Conservation (phyloP, 139 green algal genomes). For the Medakamo hakoo region DNA sequence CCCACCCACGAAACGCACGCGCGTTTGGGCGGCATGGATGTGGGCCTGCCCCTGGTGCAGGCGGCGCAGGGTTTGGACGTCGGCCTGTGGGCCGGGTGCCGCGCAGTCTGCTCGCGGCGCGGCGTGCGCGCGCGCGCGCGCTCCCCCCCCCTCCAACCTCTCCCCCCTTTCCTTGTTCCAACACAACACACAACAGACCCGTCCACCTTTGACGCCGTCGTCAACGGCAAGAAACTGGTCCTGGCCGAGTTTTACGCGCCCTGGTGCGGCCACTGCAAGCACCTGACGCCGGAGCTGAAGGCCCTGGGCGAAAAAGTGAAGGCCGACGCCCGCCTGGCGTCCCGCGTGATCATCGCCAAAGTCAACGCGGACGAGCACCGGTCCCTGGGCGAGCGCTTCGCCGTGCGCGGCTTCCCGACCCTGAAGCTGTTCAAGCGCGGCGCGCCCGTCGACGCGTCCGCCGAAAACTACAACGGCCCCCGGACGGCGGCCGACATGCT, state of each 20-base stretch:
- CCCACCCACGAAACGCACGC: too few relatives aligned
- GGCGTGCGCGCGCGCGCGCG: too few relatives aligned
- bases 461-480: slow-evolving; percentile 10
- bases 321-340: slow-evolving; percentile 41
- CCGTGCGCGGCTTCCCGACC: slow-evolving; percentile 66
- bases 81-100: too few relatives aligned
- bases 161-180: too few relatives aligned
- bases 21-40: too few relatives aligned
- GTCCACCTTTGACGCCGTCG: slow-evolving; percentile 39
- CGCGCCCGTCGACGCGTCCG: slow-evolving; percentile 26
- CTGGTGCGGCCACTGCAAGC: slow-evolving; percentile 56
- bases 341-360: slow-evolving; percentile 59
- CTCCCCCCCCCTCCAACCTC: too few relatives aligned
- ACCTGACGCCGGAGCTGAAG: slow-evolving; percentile 41
- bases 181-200: too few relatives aligned
- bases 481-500: neutral
- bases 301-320: slow-evolving; percentile 43
- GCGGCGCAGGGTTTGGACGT: too few relatives aligned
- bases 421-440: slow-evolving; percentile 58
- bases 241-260: slow-evolving; percentile 63
- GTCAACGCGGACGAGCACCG: slow-evolving; percentile 65
- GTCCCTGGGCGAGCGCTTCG: slow-evolving; percentile 48
- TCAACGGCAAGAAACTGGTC: slow-evolving; percentile 43
- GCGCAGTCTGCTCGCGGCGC: too few relatives aligned
- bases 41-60: too few relatives aligned